Base-by-base conservation (phyloP, 805 yeast genomes). In the Kurtzmaniella fragi region DNA sequence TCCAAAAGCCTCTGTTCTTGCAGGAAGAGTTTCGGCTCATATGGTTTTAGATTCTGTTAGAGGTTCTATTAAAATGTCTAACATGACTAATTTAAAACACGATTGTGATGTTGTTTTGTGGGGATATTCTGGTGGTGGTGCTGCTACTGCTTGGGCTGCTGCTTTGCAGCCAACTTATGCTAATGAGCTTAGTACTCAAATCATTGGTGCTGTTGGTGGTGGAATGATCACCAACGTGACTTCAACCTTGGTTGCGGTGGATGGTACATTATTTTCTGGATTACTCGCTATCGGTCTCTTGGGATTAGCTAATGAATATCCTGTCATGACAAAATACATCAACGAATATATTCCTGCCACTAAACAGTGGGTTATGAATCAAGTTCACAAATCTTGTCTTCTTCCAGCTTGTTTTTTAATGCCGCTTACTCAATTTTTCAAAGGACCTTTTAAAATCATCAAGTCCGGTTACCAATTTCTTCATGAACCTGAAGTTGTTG, bases 101-200 rank as follows among this genome's bases (percentile, higher is more conserved):
- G 42, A 48, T n/a, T 50, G 53, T 5, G 34, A 46, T 27, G 40
- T 47, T 9, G 43, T 38, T 3, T 11, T 49, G 28, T 59, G 54
- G 54, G 64, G 64, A 1, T 59, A 53, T 35, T 53, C 59, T 11
- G 64, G 64, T 11, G 64, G 62, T 10, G 47, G 60, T 4, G 35
- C 53, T 30, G 53, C 63, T 5, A 38, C 54, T 10, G 45, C 52
- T 8, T 58, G 63, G 63, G 59, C 60, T 2, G 49, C 59, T 2
- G 47, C 49, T 3, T 41, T 56, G 17, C 56, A 50, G 31, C 61
- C 61, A 12, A 35, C 40, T 1, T 58, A 58, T 30, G 61, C 64
- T 5, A 59, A 58, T 3, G 62, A 59, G 42, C 32, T 12, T 56
- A 57, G 6, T 56, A 56, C n/a, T n/a, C n/a, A n/a, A n/a, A 42